A percentile compares a stretch with the other conserved stretches of the same genome.
Conservation (phyloP, 495 filamentous ascomycete species). For the Aspergillus kassunensis region DNA sequence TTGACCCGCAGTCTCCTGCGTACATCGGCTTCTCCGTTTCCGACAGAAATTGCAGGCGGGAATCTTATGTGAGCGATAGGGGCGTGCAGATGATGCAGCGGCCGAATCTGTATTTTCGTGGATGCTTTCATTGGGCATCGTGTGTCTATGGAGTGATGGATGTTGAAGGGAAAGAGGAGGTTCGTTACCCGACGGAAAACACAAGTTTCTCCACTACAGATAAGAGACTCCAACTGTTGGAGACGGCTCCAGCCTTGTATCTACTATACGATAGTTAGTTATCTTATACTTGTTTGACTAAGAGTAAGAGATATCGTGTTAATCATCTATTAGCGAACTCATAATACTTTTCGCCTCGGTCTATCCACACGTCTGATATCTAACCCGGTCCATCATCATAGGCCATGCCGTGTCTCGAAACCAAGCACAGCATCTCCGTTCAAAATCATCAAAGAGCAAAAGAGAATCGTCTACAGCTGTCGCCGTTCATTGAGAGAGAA, state of each 20-base stretch:
- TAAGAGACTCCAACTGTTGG: too few relatives aligned
- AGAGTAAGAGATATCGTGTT: background rate
- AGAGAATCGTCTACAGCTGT: slow-evolving; percentile 10
- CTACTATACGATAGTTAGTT: background rate
- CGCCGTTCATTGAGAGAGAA: slow-evolving; percentile 5
- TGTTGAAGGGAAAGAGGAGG: background rate
- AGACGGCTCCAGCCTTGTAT: background rate
- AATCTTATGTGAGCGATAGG: slow-evolving; percentile 7
- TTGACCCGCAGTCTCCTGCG: slow-evolving; percentile 2
- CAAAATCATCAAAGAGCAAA: slow-evolving; percentile 6
- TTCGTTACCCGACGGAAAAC: too few relatives aligned
- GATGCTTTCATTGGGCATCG: background rate
- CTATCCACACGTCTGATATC: slow-evolving; percentile 14
- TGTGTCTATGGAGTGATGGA: background rate
- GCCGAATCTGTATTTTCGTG: background rate
- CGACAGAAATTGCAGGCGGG: slow-evolving; percentile 10
- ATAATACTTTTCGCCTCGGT: slow-evolving; percentile 6
- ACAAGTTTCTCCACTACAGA: too few relatives aligned
- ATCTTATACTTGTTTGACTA: background rate
- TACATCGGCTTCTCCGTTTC: slow-evolving; percentile 9
- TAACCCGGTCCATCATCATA: slow-evolving; percentile 1
- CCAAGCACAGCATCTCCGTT: background rate
- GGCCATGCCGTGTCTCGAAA: background rate
- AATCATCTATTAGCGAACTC: slow-evolving; percentile 12
- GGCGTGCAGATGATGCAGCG: background rate